Evolutionary conservation across 805 yeast species (phyloP).

Genomic region (Candida andamanensis): DNA sequence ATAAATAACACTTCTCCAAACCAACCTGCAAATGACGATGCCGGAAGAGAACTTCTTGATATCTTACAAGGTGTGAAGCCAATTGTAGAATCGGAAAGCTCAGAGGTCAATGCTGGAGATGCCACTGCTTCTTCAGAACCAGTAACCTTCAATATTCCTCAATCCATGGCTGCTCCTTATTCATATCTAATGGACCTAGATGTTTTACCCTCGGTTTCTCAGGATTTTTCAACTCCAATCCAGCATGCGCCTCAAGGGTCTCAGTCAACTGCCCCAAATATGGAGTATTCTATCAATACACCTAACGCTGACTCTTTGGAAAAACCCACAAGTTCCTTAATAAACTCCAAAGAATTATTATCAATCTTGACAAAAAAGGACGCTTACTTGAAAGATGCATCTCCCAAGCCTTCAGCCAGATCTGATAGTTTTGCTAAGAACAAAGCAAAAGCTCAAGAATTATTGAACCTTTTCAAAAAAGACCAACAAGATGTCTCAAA

Average conservation of each 20-base stretch:
- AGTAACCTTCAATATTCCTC: conserved; percentile 10
- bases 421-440: conserved; percentile 17
- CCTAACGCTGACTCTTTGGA: conserved; percentile 31
- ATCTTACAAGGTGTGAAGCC: conserved; percentile 42
- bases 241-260: conserved; percentile 35
- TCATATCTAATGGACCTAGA: conserved; percentile 15
- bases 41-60: conserved; percentile 72
- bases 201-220: no score
- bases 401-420: conserved; percentile 3
- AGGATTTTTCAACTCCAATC: no score
- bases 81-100: conserved; percentile 3
- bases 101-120: conserved; percentile 1
- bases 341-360: conserved; percentile 39
- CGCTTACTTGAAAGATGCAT: conserved; percentile 3
- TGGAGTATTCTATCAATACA: conserved; percentile 6
- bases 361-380: conserved; percentile 33
- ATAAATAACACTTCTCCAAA: background rate
- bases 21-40: conserved; percentile 40
- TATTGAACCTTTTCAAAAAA: conserved; percentile 24
- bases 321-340: conserved; percentile 31
- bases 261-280: conserved; percentile 16
- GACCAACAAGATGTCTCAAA: conserved; percentile 6
- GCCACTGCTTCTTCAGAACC: conserved; percentile 2
- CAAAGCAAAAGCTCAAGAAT: conserved; percentile 26
- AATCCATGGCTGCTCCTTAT: conserved; percentile 15